Evolutionary conservation across 2,329 filamentous ascomycete genomes (phyloP).

Genomic region (Emergomyces pasteurianus): DNA sequence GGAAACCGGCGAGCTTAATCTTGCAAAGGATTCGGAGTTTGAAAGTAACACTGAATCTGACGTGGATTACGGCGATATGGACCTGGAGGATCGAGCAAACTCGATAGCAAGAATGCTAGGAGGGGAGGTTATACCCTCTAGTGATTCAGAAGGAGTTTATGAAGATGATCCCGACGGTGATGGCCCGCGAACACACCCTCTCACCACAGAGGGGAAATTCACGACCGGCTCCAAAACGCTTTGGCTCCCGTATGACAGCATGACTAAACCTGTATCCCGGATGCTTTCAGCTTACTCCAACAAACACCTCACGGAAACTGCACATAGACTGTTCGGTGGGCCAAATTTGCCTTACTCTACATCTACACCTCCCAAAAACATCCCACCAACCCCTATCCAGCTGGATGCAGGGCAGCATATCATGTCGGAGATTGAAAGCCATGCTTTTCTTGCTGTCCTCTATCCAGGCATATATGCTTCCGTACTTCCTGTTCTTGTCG

Average conservation of each 20-base stretch:
- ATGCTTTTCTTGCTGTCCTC: constrained; percentile 46
- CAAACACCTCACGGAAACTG: constrained; percentile 61
- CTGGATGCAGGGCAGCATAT: constrained; percentile 43
- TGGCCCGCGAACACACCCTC: constrained; percentile 54
- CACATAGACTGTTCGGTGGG: constrained; percentile 67
- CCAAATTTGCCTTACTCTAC: constrained; percentile 63
- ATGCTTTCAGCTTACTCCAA: constrained; percentile 57
- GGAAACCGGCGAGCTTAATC: neutral
- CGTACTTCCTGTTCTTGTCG: constrained; percentile 43
- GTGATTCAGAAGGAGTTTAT: constrained; percentile 8
- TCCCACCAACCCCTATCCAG: constrained; percentile 42
- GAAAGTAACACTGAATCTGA: constrained; percentile 2
- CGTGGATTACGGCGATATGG: constrained; percentile 6
- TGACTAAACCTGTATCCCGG: constrained; percentile 57
- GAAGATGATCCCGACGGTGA: constrained; percentile 31
- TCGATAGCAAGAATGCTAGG: neutral
- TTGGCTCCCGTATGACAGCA: constrained; percentile 55
- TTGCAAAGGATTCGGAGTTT: neutral
- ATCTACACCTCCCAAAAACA: constrained; percentile 48
- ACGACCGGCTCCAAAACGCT: constrained; percentile 62
- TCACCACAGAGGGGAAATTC: constrained; percentile 64
- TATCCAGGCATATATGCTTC: constrained; percentile 52
- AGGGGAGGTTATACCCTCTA: constrained; percentile 32
- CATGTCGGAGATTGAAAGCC: constrained; percentile 51
- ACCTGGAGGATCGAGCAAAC: constrained; percentile 6